phyloP scores from a whole-genome alignment of 768 basidiomycete species.

The Grammothele lineata region DNA sequence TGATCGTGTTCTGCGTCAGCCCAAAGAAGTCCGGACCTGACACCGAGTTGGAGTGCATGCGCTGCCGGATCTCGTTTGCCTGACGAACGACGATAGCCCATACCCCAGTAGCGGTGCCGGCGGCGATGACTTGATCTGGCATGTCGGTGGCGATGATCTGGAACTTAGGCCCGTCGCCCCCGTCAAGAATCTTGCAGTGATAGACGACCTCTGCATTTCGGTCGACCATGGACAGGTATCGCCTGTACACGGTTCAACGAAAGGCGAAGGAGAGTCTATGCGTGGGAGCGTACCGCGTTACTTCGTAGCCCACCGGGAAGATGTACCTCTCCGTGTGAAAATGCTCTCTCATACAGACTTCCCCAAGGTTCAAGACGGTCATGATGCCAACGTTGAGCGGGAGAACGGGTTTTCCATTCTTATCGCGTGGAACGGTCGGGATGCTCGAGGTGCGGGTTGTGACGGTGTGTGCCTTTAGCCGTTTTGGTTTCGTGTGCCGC shows the following conservation, averaged over 20 bases:
- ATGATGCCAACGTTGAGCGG: conserved; percentile 85
- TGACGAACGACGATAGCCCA: conserved; percentile 83
- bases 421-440: conserved; percentile 75
- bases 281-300: conserved; percentile 54
- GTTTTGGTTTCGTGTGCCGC: conserved; percentile 64
- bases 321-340: conserved; percentile 88
- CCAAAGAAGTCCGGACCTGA: conserved; percentile 90
- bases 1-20: conserved; percentile 82
- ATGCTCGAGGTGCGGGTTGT: conserved; percentile 74
- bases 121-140: conserved; percentile 67
- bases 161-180: conserved; percentile 83
- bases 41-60: conserved; percentile 82
- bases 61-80: conserved; percentile 75
- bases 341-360: conserved; percentile 77
- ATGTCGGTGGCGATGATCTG: conserved; percentile 74
- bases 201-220: conserved; percentile 67
- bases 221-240: conserved; percentile 75
- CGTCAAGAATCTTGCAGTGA: conserved; percentile 79
- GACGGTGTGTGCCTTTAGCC: conserved; percentile 77
- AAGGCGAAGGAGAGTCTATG: neutral
- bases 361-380: conserved; percentile 72
- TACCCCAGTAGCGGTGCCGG: conserved; percentile 85
- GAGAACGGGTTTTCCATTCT: conserved; percentile 62
- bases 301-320: conserved; percentile 84
- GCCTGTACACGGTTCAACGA: conserved; percentile 36